Conservation (phyloP, 345 rosid species). For the Salix udensis region DNA sequence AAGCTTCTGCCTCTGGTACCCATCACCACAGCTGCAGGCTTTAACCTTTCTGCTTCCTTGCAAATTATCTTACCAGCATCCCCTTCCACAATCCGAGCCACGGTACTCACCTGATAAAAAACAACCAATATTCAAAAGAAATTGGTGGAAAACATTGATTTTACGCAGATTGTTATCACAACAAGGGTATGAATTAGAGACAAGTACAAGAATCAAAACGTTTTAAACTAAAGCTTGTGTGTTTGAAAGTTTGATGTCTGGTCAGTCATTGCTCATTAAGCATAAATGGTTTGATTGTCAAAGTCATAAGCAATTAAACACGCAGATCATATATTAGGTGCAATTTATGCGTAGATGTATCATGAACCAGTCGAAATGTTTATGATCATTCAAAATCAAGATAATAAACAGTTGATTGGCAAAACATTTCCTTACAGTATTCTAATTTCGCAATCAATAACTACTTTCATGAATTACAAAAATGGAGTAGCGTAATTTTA, state of each 20-base stretch:
- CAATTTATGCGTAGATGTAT: neutral
- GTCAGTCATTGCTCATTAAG: too few relatives aligned
- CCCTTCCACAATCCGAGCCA: conserved; percentile 74
- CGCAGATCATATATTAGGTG: neutral
- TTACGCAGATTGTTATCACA: neutral
- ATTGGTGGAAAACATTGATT: neutral
- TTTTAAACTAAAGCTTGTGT: neutral
- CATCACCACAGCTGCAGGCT: conserved; percentile 87
- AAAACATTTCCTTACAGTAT: neutral
- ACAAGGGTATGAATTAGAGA: neutral
- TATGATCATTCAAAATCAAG: neutral
- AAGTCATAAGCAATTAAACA: neutral
- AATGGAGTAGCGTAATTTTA: neutral
- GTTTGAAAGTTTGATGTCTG: too few relatives aligned
- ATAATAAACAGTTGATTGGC: neutral
- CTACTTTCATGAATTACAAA: neutral
- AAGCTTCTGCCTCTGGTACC: conserved; percentile 86
- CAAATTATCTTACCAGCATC: conserved; percentile 75
- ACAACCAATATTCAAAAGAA: neutral
- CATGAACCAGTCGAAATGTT: neutral
- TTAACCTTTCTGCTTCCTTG: conserved; percentile 72
- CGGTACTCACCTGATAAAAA: conserved; percentile 47
- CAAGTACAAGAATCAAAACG: neutral
- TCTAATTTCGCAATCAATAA: neutral
- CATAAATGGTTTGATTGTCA: neutral